Conservation (phyloP, 148 eudicot genomes). For the Rhododendron mucronatum region DNA sequence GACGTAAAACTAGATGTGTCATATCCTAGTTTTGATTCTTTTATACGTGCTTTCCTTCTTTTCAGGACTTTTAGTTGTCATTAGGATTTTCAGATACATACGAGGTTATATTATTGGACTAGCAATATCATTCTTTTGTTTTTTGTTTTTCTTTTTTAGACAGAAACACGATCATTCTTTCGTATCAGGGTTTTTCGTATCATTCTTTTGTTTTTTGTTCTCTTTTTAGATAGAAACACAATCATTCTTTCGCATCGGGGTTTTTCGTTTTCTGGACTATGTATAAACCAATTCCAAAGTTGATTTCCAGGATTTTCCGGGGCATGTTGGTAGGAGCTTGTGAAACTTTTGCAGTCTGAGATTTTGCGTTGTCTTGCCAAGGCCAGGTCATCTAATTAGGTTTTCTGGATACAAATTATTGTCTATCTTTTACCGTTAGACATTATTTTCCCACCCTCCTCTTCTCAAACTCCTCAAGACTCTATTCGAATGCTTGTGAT, state of each 20-base stretch:
- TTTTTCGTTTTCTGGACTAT: not conserved
- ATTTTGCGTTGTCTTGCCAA: not conserved
- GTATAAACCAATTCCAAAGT: not conserved
- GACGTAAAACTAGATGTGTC: not conserved
- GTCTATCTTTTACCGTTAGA: not conserved
- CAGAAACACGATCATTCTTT: not conserved
- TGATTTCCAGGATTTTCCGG: not conserved
- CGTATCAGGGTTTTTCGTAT: not conserved
- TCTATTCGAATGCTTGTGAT: not conserved
- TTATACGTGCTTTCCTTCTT: not conserved
- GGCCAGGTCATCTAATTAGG: not conserved
- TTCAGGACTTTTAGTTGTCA: not conserved
- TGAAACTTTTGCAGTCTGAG: not conserved
- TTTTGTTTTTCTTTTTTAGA: not conserved
- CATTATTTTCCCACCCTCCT: not conserved
- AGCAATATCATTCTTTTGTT: not conserved
- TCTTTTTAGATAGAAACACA: not conserved
- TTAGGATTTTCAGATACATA: not conserved
- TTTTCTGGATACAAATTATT: not conserved
- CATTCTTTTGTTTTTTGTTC: not conserved
- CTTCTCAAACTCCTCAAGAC: not conserved
- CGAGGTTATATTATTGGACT: not conserved
- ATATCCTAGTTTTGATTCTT: constrained; percentile 5
- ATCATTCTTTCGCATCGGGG: not conserved
- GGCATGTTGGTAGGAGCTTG: not conserved